Percentiles rank a stretch among this genome's conserved stretches.
Evolutionary conservation across 108 stramenopile genomes (phyloP).

Genomic region (Nannochloropsis granulata): DNA sequence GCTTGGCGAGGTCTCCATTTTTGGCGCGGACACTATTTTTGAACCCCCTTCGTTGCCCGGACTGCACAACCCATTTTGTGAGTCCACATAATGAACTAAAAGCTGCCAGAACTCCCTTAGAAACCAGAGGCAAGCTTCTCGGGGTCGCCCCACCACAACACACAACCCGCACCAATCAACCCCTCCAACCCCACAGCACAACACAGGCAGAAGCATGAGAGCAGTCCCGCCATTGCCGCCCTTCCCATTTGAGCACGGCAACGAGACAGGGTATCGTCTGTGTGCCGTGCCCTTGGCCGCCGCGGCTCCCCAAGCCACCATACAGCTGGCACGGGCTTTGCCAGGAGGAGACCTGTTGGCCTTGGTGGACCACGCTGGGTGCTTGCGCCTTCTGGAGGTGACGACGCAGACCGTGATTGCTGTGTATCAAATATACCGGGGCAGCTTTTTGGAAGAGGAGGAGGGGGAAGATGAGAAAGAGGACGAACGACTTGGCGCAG

Average conservation of each 20-base stretch:
- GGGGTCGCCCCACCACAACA: no score
- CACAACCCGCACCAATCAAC: no score
- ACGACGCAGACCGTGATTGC: not conserved
- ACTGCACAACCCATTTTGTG: no score
- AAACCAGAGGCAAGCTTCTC: no score
- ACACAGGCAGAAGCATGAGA: no score
- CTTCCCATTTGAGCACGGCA: not conserved
- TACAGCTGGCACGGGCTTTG: not conserved
- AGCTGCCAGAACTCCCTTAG: no score
- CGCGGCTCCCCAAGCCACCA: not conserved
- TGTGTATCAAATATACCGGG: not conserved
- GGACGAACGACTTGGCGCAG: not conserved
- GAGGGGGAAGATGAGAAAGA: not conserved
- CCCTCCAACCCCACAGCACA: no score
- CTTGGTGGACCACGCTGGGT: not conserved
- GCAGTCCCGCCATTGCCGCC: no score
- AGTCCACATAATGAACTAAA: no score
- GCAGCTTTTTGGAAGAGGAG: not conserved
- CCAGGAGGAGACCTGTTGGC: not conserved
- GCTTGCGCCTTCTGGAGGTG: not conserved
- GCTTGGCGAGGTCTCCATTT: no score
- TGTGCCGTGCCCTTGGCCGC: not conserved
- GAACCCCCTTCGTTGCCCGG: no score
- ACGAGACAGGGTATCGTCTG: not conserved
- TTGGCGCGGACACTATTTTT: no score